Base-by-base conservation (phyloP, 345 rosid species). In the Gossypium ekmanianum region DNA sequence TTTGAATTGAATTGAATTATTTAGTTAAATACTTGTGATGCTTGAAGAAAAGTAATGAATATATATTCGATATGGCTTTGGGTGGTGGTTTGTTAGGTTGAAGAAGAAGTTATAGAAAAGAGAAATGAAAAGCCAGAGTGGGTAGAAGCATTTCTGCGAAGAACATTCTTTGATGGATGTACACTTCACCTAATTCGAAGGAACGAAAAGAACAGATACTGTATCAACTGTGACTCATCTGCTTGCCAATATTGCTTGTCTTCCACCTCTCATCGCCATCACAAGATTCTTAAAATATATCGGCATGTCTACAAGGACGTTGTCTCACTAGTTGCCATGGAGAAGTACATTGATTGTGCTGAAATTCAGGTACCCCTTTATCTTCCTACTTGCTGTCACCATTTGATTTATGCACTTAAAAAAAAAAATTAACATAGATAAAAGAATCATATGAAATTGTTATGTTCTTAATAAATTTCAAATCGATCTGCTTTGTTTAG, bases 221-320 rank as follows among this genome's bases (percentile, higher is more conserved):
- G 88, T 78, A 83, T 85, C 55, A 61, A 77, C 54, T 85, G 88
- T 39, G 76, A 83, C 52, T 24, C 66, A 57, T 24, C 83, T 11
- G 83, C 76, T 22, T 85, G 88, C 76, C 86, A 85, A 58, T 81
- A 85, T 47, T 85, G 88, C 63, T 65, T 85, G 48, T 77, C 80
- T 43, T 72, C 82, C 10, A 58, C 72, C 14, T 12, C 54, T 56
- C 88, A 85, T 50, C 75, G 83, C 24, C 68, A 75, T 18, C 88
- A 85, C 83, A 81, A 78, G 68, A 76, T 81, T n/a, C 82, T 85
- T 27, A 83, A 85, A 71, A 76, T 85, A 61, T 85, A 81, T 43
- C 77, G 88, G 27, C 88, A 83, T 81, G 82, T 83, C 27, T 85
- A 81, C 66, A 83, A 79, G 78, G 86, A 83, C 69, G 85, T 83